Base-by-base conservation (phyloP, 179 eudicot genomes). In the Carnegiea gigantea region DNA sequence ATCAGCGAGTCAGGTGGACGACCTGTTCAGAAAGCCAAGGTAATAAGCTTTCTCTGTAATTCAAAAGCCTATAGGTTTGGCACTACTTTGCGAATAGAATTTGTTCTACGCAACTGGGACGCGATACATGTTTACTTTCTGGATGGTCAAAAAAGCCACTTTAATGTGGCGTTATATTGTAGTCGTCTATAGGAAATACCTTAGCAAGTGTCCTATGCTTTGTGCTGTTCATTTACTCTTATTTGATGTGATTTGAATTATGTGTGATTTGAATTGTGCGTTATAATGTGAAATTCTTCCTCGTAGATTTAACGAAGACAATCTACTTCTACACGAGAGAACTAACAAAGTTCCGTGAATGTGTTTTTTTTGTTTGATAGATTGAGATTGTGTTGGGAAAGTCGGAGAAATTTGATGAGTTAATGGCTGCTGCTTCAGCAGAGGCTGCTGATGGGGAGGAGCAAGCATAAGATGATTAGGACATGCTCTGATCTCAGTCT, bases 331-430 rank as follows among this genome's bases (percentile, higher is more conserved):
- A 40, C 9, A 2, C 9, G 9, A 7, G 44, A 40, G 8, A 15
- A 20, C 62, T 57, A 57, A 57, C 62, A 57, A 57, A 44, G 30
- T 40, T 59, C 38, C 18, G 12, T 28, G 20, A 53, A 62, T 36
- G 26, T 36, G 21, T 24, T 20, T 49, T 80, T 13, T 30, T n/a
- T 62, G 51, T 43, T n/a, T 70, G 60, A 49, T 64, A 95, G 98
- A 95, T 95, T 78, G 98, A 95, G 84, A 88, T 95, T 26, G 82
- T 90, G 54, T 88, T 95, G 53, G 97, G 90, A 54, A 95, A 93
- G 86, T 89, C 98, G 0, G 98, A 90, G 79, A 95, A 91, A 59
- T 95, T 95, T 48, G 98, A 95, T 75, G 98, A 95, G 87, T 76
- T 95, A 89, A 95, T 95, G 98, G 96, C 96, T 18, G 92, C 94